A percentile compares a stretch with the other conserved stretches of the same genome.
Conservation (phyloP, 768 basidiomycete species). For the Leccinum incarnatum region DNA sequence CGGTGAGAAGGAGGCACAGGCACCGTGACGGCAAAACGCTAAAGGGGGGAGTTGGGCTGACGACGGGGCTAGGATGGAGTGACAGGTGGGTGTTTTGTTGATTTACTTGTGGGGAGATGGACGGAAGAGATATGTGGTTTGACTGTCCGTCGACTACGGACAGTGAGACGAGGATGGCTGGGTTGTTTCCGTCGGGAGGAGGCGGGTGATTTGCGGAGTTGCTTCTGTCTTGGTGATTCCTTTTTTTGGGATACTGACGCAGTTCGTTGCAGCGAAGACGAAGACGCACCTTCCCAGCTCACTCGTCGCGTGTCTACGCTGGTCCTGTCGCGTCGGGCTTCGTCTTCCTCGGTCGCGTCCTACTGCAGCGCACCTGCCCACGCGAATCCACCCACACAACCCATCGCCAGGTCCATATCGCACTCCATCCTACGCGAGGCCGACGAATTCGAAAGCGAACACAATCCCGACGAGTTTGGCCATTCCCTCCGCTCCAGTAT, state of each 20-base stretch:
- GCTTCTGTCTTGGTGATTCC: constrained; percentile 10
- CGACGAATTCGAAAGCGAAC: constrained; percentile 19
- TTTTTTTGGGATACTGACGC: constrained; percentile 3
- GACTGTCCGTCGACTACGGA: constrained; percentile 7
- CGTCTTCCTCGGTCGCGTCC: constrained; percentile 40
- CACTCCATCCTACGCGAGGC: constrained; percentile 31
- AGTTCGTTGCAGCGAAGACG: constrained; percentile 53
- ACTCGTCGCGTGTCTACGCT: constrained; percentile 61
- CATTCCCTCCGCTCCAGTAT: constrained; percentile 8
- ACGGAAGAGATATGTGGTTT: neutral
- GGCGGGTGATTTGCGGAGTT: constrained; percentile 10
- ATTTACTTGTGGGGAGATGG: neutral
- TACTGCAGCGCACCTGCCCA: constrained; percentile 17
- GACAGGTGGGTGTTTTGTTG: constrained; percentile 49
- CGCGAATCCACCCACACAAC: constrained; percentile 4
- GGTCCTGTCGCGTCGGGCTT: constrained; percentile 47
- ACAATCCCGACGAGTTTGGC: constrained; percentile 26
- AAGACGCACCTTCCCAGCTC: constrained; percentile 66
- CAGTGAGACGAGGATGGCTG: neutral
- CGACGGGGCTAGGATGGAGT: constrained; percentile 73
- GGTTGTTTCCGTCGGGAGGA: constrained; percentile 3
- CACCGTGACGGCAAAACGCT: constrained; percentile 62
- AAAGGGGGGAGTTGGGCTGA: constrained; percentile 62
- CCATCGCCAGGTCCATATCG: constrained; percentile 28
- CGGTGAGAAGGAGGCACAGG: constrained; percentile 50